phyloP scores from a whole-genome alignment of 1,284 basidiomycete genomes.

The Ganoderma leucocontextum region DNA sequence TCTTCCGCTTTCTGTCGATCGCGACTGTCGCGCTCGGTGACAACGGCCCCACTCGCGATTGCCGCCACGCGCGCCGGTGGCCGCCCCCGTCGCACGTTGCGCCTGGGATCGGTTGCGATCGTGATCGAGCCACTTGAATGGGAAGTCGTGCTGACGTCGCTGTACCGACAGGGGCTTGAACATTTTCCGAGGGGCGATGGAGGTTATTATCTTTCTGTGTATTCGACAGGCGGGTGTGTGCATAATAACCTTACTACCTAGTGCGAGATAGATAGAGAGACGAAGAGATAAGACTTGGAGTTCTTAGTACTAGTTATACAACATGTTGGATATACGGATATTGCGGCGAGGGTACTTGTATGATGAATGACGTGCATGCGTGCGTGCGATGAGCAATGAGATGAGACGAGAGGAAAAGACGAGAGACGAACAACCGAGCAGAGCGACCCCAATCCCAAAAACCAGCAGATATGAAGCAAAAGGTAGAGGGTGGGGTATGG shows the following conservation, averaged over 20 bases:
- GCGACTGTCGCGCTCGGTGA: no score
- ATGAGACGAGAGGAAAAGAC: slow-evolving; percentile 2
- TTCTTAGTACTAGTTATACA: slow-evolving; percentile 12
- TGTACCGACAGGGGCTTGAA: not conserved
- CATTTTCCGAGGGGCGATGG: not conserved
- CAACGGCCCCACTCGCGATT: no score
- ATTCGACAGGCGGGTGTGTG: not conserved
- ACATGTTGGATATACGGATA: slow-evolving; percentile 11
- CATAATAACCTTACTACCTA: slow-evolving; percentile 9
- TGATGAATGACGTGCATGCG: not conserved
- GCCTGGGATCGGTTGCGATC: slow-evolving; percentile 8
- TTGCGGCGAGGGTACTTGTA: slow-evolving; percentile 1
- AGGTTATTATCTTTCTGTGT: not conserved
- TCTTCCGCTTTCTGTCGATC: no score
- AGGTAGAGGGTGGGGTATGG: slow-evolving; percentile 14
- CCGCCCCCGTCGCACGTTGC: not conserved
- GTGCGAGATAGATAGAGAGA: slow-evolving; percentile 4
- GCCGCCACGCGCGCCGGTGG: no score
- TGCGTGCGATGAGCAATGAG: slow-evolving; percentile 13
- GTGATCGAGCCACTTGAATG: slow-evolving; percentile 2
- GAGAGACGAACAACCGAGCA: not conserved
- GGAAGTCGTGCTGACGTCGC: no score
- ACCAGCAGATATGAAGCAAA: not conserved
- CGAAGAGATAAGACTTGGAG: not conserved
- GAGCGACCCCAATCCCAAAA: slow-evolving; percentile 16